phyloP scores from a whole-genome alignment of 768 basidiomycete species.

The Kwoniella mangroviensis region DNA sequence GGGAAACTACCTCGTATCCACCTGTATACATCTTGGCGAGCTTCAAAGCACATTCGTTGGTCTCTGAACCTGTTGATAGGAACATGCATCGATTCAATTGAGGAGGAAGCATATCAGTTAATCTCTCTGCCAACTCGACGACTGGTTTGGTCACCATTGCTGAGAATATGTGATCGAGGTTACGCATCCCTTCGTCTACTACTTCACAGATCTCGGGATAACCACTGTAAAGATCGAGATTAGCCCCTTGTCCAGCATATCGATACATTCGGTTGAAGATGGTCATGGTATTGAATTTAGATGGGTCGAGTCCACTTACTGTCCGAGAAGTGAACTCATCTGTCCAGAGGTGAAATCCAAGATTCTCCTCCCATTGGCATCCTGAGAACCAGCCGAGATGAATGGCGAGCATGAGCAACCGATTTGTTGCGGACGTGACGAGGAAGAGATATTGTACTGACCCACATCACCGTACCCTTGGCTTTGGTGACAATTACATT shows the following conservation, averaged over 20 bases:
- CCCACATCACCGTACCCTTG: constrained; percentile 26
- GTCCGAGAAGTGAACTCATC: constrained; percentile 47
- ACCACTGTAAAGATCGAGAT: constrained; percentile 9
- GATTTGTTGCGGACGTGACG: not conserved
- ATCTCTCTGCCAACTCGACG: constrained; percentile 25
- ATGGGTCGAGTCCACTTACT: no score
- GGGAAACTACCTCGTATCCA: constrained; percentile 39
- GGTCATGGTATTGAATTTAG: no score
- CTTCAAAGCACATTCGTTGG: constrained; percentile 44
- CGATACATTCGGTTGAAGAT: not conserved
- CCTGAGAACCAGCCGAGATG: constrained; percentile 20
- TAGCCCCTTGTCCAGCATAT: not conserved
- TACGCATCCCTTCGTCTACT: constrained; percentile 19
- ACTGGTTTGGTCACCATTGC: constrained; percentile 40
- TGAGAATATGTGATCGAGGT: constrained; percentile 48
- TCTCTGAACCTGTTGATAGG: constrained; percentile 42
- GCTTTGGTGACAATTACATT: constrained; percentile 22
- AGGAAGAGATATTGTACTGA: constrained; percentile 9
- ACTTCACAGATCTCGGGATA: constrained; percentile 42
- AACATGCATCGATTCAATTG: constrained; percentile 37
- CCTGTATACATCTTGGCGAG: constrained; percentile 49
- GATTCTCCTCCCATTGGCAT: constrained; percentile 37
- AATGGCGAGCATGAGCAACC: not conserved
- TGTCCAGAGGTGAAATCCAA: constrained; percentile 49
- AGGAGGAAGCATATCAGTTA: constrained; percentile 33